Conservation (phyloP, 169 alveolate species). For the Theileria parva region DNA sequence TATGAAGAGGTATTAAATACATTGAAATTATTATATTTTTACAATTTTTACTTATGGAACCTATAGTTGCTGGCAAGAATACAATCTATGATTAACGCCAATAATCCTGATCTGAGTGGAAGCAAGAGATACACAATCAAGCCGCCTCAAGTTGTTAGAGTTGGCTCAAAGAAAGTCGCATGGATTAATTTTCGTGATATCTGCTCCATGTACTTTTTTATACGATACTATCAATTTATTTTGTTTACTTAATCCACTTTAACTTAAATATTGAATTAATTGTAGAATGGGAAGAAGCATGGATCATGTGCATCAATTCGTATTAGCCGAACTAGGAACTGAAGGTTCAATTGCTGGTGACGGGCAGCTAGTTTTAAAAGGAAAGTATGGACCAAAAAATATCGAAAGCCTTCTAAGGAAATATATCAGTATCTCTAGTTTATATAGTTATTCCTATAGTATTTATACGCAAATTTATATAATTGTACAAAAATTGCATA, state of each 20-base stretch:
- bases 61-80: slow-evolving; percentile 83
- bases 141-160: slow-evolving; percentile 93
- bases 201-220: slow-evolving; percentile 76
- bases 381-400: slow-evolving; percentile 91
- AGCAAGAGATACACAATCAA: slow-evolving; percentile 84
- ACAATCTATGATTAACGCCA: slow-evolving; percentile 80
- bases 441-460: not conserved
- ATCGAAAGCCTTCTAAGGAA: slow-evolving; percentile 88
- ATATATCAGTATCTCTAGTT: slow-evolving; percentile 79
- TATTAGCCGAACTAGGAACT: slow-evolving; percentile 91
- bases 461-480: not conserved
- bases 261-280: no score
- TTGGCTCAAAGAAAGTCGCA: slow-evolving; percentile 94
- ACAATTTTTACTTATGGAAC: slow-evolving; percentile 4
- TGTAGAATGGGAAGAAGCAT: slow-evolving; percentile 86
- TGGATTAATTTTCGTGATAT: slow-evolving; percentile 93
- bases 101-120: slow-evolving; percentile 88
- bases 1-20: slow-evolving; percentile 78
- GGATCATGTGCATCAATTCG: slow-evolving; percentile 93
- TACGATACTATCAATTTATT: no score
- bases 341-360: slow-evolving; percentile 92
- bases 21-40: not conserved
- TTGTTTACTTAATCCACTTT: no score
- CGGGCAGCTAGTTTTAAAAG: slow-evolving; percentile 91
- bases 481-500: not conserved